These are phyloP conservation scores for Fusarium kyushuense DNA, from an alignment of 2,329 filamentous ascomycete species.

Conservation along the genomic window DNA sequence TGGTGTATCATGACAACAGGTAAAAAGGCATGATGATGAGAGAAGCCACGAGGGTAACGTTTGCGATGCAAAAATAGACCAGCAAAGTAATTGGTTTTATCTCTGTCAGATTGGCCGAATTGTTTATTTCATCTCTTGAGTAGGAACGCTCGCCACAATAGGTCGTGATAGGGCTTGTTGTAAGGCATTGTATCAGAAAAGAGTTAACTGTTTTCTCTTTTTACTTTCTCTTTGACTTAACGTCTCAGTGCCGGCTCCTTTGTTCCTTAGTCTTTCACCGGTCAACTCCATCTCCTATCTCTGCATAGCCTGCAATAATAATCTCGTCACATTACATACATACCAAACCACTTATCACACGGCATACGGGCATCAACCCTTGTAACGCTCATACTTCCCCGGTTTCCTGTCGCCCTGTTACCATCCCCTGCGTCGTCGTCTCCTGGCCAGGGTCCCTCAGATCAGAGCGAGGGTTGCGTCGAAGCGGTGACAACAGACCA, in stretches of 20 bases:
- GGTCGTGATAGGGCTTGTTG: not conserved
- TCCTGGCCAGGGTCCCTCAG: slow-evolving; percentile 35
- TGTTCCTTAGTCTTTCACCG: not conserved
- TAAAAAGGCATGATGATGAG: not conserved
- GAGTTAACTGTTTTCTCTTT: not conserved
- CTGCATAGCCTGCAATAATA: not conserved
- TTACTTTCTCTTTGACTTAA: not conserved
- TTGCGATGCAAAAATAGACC: not conserved
- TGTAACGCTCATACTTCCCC: slow-evolving; percentile 35
- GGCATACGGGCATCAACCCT: slow-evolving; percentile 2
- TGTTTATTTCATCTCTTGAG: not conserved
- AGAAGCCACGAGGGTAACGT: not conserved
- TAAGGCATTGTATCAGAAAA: not conserved
- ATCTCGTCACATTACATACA: slow-evolving; percentile 12
- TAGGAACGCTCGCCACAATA: not conserved
- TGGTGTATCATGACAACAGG: slow-evolving; percentile 41
- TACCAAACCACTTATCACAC: slow-evolving; percentile 20
- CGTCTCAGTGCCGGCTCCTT: not conserved
- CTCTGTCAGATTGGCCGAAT: not conserved
- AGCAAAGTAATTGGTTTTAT: not conserved
- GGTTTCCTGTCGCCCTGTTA: slow-evolving; percentile 23
- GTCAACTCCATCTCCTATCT: not conserved
- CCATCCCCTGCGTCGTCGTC: slow-evolving; percentile 41
- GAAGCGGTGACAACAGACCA: slow-evolving; percentile 44
- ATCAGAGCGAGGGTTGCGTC: slow-evolving; percentile 25